phyloP scores from a whole-genome alignment of 495 filamentous ascomycete species.

The Bryoglossum gracile region DNA sequence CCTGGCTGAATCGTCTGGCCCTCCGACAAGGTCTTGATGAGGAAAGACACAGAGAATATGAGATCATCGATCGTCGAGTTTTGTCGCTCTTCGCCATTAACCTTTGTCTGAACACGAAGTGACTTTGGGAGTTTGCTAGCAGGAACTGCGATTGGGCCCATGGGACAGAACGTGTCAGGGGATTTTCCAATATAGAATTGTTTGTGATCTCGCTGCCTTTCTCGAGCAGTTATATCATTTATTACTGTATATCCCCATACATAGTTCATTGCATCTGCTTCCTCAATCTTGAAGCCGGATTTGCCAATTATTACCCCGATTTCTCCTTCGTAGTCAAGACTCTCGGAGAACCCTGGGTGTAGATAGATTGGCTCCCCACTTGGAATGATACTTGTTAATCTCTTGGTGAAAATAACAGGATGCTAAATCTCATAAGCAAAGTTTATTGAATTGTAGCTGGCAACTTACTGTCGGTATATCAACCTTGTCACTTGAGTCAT shows the following conservation, averaged over 20 bases:
- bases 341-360: not conserved
- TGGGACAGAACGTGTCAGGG: slow-evolving; percentile 21
- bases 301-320: slow-evolving; percentile 37
- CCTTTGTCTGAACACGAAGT: slow-evolving; percentile 18
- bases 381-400: not conserved
- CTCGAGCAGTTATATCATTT: slow-evolving; percentile 39
- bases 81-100: slow-evolving; percentile 26
- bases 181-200: slow-evolving; percentile 6
- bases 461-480: not conserved
- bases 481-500: not conserved
- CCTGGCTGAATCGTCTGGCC: slow-evolving; percentile 33
- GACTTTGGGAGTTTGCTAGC: not conserved
- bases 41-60: slow-evolving; percentile 21
- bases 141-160: slow-evolving; percentile 30
- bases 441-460: too few relatives aligned
- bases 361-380: not conserved
- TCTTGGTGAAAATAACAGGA: not conserved
- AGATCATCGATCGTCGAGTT: slow-evolving; percentile 21
- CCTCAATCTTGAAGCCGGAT: slow-evolving; percentile 37
- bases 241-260: slow-evolving; percentile 40
- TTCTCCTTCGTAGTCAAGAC: slow-evolving; percentile 20
- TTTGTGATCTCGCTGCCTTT: not conserved
- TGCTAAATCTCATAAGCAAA: too few relatives aligned
- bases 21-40: slow-evolving; percentile 24
- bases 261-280: slow-evolving; percentile 35